phyloP scores from a whole-genome alignment of 768 basidiomycete species.

The Mycena belliarum region DNA sequence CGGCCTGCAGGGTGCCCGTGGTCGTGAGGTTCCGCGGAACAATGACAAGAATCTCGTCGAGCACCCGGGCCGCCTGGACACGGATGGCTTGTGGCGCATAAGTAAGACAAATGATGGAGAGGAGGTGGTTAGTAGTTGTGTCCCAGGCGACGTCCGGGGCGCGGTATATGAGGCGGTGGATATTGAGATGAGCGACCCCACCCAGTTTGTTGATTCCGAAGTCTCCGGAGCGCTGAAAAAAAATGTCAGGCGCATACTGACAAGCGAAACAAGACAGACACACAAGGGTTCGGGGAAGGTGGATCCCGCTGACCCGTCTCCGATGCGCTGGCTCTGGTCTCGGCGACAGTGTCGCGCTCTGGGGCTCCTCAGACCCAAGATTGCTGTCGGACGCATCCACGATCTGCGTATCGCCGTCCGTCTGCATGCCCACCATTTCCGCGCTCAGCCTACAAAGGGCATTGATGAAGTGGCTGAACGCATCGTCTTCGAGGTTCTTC shows the following conservation, averaged over 20 bases:
- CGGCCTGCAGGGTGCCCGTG: slow-evolving; percentile 60
- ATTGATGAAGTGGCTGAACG: slow-evolving; percentile 74
- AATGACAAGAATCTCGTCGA: slow-evolving; percentile 80
- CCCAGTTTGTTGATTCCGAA: slow-evolving; percentile 92
- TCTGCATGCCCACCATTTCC: slow-evolving; percentile 93
- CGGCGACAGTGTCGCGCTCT: slow-evolving; percentile 38
- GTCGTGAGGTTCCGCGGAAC: slow-evolving; percentile 72
- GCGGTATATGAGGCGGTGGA: slow-evolving; percentile 84
- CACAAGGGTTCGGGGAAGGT: slow-evolving; percentile 76
- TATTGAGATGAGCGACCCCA: slow-evolving; percentile 76
- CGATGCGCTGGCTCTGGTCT: slow-evolving; percentile 50
- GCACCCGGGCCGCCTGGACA: slow-evolving; percentile 82
- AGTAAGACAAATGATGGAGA: slow-evolving; percentile 70
- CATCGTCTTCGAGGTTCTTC: slow-evolving; percentile 77
- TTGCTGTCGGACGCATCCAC: slow-evolving; percentile 30
- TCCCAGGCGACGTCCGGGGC: slow-evolving; percentile 85
- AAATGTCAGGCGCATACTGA: neutral
- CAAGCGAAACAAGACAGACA: slow-evolving; percentile 23
- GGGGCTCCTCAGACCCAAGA: slow-evolving; percentile 42
- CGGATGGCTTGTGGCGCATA: slow-evolving; percentile 78
- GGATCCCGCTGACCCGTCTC: slow-evolving; percentile 85
- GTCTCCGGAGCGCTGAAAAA: slow-evolving; percentile 78
- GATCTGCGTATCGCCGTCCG: slow-evolving; percentile 37
- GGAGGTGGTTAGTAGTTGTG: slow-evolving; percentile 74
- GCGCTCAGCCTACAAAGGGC: slow-evolving; percentile 85